Evolutionary conservation across 208 protist genomes (phyloP).

Genomic region (Trypanosoma melophagium): DNA sequence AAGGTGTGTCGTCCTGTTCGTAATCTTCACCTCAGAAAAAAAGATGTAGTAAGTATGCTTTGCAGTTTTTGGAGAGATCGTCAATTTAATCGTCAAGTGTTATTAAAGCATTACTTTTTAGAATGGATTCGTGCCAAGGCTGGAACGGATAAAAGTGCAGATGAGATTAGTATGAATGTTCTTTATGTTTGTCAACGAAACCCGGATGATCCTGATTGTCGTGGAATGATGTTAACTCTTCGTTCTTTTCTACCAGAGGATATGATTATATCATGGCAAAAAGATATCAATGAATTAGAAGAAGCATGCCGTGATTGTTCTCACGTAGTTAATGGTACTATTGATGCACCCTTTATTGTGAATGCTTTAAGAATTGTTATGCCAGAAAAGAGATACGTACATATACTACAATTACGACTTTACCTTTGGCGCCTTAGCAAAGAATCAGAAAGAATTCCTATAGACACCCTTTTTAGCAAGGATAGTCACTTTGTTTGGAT

Average conservation of each 20-base stretch:
- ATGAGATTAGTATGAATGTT: slow-evolving; percentile 73
- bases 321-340: neutral
- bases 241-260: slow-evolving; percentile 71
- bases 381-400: slow-evolving; percentile 61
- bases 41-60: slow-evolving; percentile 44
- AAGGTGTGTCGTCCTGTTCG: slow-evolving; percentile 44
- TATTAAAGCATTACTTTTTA: slow-evolving; percentile 49
- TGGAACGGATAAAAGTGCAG: slow-evolving; percentile 33
- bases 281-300: slow-evolving; percentile 41
- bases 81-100: slow-evolving; percentile 26
- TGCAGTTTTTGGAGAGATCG: slow-evolving; percentile 59
- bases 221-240: slow-evolving; percentile 50
- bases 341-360: slow-evolving; percentile 9
- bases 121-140: slow-evolving; percentile 66
- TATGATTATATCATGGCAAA: slow-evolving; percentile 43
- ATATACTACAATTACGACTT: slow-evolving; percentile 79
- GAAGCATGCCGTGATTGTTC: slow-evolving; percentile 10
- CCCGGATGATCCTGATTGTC: slow-evolving; percentile 68
- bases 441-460: slow-evolving; percentile 24
- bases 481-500: slow-evolving; percentile 68
- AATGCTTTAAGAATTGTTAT: slow-evolving; percentile 47
- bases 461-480: slow-evolving; percentile 34
- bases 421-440: slow-evolving; percentile 38
- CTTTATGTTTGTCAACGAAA: slow-evolving; percentile 62
- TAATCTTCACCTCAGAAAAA: slow-evolving; percentile 59